Evolutionary conservation across 2,329 filamentous ascomycete species (phyloP).

Genomic region (Colletotrichum tofieldiae): DNA sequence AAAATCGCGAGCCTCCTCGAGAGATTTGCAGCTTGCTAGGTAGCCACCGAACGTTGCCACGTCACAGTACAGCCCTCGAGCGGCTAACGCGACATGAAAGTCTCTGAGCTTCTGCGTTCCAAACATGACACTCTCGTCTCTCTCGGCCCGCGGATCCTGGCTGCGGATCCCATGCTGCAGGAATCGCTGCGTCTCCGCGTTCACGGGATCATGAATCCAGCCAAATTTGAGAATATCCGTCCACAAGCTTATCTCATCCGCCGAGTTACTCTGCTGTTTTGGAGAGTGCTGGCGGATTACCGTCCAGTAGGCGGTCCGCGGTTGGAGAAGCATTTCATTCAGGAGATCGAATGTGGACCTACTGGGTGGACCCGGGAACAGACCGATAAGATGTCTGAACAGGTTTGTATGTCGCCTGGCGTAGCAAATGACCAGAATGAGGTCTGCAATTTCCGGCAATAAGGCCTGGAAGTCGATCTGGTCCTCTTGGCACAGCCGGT

Average conservation of each 20-base stretch:
- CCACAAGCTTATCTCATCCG: conserved; percentile 21
- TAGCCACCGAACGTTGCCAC: conserved; percentile 2
- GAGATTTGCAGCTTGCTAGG: not conserved
- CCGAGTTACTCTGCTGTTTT: conserved; percentile 8
- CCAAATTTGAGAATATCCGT: conserved; percentile 17
- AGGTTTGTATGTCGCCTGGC: conserved; percentile 12
- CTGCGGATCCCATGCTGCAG: conserved; percentile 11
- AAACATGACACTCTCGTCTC: not conserved
- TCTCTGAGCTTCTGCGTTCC: not conserved
- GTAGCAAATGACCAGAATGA: conserved; percentile 25
- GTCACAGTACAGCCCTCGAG: not conserved
- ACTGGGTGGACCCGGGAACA: conserved; percentile 5
- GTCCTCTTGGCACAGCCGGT: conserved; percentile 4
- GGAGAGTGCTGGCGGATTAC: conserved; percentile 17
- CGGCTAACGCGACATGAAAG: not conserved
- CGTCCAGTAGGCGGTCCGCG: conserved; percentile 13
- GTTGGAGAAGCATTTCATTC: conserved; percentile 17
- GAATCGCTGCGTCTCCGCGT: conserved; percentile 1
- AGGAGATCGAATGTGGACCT: conserved; percentile 10
- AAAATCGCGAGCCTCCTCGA: conserved; percentile 6
- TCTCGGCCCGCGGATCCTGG: not conserved
- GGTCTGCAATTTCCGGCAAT: conserved; percentile 11
- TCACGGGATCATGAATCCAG: conserved; percentile 19
- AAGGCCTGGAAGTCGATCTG: not conserved
- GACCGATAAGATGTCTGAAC: conserved; percentile 14